Evolutionary conservation across 2,329 filamentous ascomycete species (phyloP), one percentile per base, ranked within the genome.

Genomic region (Alternaria incomplexa): DNA sequence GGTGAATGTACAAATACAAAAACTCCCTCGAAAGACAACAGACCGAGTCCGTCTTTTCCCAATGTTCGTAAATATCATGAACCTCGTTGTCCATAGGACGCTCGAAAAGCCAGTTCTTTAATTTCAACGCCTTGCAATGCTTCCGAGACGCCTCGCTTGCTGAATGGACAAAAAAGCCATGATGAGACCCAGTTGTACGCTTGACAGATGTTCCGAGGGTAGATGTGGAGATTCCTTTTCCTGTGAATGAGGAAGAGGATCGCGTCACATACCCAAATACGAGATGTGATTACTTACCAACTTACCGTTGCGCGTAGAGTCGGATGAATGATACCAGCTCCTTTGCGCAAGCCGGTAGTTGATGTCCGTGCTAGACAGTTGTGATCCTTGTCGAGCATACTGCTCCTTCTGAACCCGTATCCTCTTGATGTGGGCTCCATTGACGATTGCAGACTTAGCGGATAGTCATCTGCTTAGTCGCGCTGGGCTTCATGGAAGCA

Each of bases 401-500:
- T 69, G 61, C 66, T 71, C 62, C 20, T 20, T 20, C 20, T 20
- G 20, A 20, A 20, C 20, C 20, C 20, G 20, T 20, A 20, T 20
- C 20, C 20, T 20, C 20, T 20, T 20, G 20, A 20, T 20, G 20
- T 20, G 20, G 20, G 20, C 20, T 20, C 20, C 20, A 20, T 20
- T 20, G 20, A 20, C 20, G 20, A 20, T 20, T 20, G 20, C 20
- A 20, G 20, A 20, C 32, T 73, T 80, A 81, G 56, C 79, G 78
- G 64, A 81, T 81, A 28, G 94, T 97, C 91, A 97, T 97, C 81
- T 95, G 93, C 89, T 97, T 97, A 79, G 89, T 89, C 86, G 95
- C 91, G 76, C 92, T 89, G 59, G 91, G 80, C 78, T 85, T 93
- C 84, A 95, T 95, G 81, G 87, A 88, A 53, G 90, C 90, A 63